These are phyloP conservation scores for Lasiosphaeris hirsuta DNA, from an alignment of 495 filamentous ascomycete species.

Conservation along the genomic window DNA sequence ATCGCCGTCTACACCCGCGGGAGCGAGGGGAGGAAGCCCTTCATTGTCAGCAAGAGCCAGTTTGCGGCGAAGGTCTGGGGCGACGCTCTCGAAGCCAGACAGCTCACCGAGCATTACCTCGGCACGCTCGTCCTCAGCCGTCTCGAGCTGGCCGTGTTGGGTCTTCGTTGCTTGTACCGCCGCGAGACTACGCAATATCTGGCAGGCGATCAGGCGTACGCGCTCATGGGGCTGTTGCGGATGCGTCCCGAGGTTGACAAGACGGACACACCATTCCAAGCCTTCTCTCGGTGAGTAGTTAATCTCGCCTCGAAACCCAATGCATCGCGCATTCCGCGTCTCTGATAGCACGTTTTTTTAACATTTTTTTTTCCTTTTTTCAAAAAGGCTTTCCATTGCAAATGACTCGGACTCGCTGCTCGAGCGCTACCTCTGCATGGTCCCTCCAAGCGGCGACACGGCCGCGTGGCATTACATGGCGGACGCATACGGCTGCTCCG, in stretches of 20 bases:
- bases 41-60: conserved; percentile 14
- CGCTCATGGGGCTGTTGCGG: conserved; percentile 42
- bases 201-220: conserved; percentile 41
- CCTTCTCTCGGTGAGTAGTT: conserved; percentile 37
- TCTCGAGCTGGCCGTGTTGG: conserved; percentile 20
- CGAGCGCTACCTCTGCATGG: conserved; percentile 19
- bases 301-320: background rate
- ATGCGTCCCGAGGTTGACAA: conserved; percentile 30
- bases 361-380: too few species aligned
- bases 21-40: background rate
- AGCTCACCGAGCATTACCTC: conserved; percentile 22
- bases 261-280: conserved; percentile 43
- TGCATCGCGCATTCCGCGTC: background rate
- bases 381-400: conserved; percentile 18
- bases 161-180: conserved; percentile 11
- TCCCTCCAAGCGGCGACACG: background rate
- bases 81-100: background rate
- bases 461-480: conserved; percentile 4
- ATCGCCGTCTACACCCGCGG: background rate
- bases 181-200: conserved; percentile 2
- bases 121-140: conserved; percentile 14
- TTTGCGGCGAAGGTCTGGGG: conserved; percentile 13
- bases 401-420: conserved; percentile 27
- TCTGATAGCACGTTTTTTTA: too few species aligned
- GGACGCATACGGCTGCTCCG: conserved; percentile 12